Conservation (phyloP, 1,139 yeast genomes). For the Nakaseomyces uthaithaninus region DNA sequence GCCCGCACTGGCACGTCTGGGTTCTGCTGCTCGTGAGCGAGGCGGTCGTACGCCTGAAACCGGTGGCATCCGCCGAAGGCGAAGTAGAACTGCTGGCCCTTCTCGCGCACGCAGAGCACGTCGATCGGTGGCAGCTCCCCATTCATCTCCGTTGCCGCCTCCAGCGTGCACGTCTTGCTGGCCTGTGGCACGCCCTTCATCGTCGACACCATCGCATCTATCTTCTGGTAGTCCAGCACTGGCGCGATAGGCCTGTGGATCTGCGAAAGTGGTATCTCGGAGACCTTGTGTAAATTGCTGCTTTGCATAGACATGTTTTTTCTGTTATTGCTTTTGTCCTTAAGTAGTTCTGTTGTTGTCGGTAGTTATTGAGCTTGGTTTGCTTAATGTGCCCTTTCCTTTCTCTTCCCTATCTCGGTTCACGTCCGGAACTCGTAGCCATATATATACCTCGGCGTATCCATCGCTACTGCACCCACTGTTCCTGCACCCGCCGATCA, state of each 20-base stretch:
- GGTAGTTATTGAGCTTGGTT: too few relatives aligned
- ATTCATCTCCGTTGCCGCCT: conserved; percentile 35
- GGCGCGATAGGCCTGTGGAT: conserved; percentile 80
- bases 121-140: conserved; percentile 75
- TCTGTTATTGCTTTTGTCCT: background rate
- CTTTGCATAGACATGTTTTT: conserved; percentile 41
- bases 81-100: conserved; percentile 56
- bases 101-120: conserved; percentile 56
- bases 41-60: conserved; percentile 64
- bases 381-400: too few relatives aligned
- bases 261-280: conserved; percentile 53
- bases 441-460: too few relatives aligned
- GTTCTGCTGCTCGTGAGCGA: conserved; percentile 35
- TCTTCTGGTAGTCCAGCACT: conserved; percentile 61
- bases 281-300: conserved; percentile 38
- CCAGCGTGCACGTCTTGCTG: conserved; percentile 51
- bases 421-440: too few relatives aligned
- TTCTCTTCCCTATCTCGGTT: too few relatives aligned
- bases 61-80: conserved; percentile 86
- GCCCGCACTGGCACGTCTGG: conserved; percentile 44
- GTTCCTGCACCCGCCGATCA: too few relatives aligned
- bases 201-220: conserved; percentile 72
- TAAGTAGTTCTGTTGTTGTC: background rate
- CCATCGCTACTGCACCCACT: too few relatives aligned
- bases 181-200: conserved; percentile 56